Conservation (phyloP, 1,284 basidiomycete genomes). For the Moniliophthora roreri region DNA sequence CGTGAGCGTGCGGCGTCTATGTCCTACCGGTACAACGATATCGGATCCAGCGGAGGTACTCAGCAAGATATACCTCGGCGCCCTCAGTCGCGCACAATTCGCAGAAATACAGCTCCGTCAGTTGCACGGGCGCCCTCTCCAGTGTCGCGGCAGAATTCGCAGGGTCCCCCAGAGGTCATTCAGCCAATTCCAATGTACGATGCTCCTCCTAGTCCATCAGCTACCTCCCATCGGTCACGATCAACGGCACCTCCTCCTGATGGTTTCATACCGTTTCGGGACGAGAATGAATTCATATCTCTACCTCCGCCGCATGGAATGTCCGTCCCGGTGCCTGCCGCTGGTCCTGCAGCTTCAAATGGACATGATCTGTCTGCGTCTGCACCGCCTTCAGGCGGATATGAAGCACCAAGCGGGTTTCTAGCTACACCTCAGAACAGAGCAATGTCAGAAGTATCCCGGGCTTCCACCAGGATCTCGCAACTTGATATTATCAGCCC, state of each 20-base stretch:
- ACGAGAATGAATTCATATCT: slow-evolving; percentile 4
- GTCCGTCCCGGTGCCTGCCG: slow-evolving; percentile 2
- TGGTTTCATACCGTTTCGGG: slow-evolving; percentile 8
- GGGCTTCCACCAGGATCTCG: neutral
- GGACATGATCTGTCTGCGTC: no score
- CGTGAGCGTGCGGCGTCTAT: slow-evolving; percentile 6
- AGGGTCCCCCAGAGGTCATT: slow-evolving; percentile 12
- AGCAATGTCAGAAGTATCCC: neutral
- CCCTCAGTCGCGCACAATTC: slow-evolving; percentile 1
- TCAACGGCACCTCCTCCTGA: slow-evolving; percentile 6
- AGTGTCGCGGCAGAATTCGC: neutral
- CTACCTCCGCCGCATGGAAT: slow-evolving; percentile 12
- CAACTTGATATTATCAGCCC: neutral
- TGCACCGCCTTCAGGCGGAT: no score
- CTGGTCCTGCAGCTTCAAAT: slow-evolving; percentile 1
- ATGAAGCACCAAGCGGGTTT: neutral
- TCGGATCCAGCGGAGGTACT: neutral
- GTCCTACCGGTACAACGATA: slow-evolving; percentile 3
- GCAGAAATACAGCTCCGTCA: slow-evolving; percentile 1
- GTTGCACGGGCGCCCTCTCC: neutral
- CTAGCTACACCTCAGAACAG: neutral
- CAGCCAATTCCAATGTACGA: slow-evolving; percentile 6
- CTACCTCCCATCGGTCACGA: slow-evolving; percentile 4
- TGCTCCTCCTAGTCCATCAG: slow-evolving; percentile 1
- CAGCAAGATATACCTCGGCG: neutral